A percentile compares a stretch with the other conserved stretches of the same genome.
Conservation (phyloP, 1,284 basidiomycete genomes). For the Pholiota adiposa region DNA sequence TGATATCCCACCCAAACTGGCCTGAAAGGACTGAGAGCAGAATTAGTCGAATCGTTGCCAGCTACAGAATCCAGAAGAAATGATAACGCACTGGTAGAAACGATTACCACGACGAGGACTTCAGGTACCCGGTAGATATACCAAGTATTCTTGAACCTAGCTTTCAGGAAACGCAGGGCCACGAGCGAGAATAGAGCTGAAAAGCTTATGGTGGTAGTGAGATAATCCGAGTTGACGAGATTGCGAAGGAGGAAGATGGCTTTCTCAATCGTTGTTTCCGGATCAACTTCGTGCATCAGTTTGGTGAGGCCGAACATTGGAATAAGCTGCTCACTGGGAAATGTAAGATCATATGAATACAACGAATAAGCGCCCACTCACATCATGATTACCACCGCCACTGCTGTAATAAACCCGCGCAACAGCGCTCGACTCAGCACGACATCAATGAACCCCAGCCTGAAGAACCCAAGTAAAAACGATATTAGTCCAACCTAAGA, state of each 20-base stretch:
- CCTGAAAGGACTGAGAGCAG: constrained; percentile 66
- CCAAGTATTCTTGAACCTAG: constrained; percentile 55
- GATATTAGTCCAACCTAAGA: constrained; percentile 92
- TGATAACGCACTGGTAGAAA: constrained; percentile 70
- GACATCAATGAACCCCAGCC: constrained; percentile 93
- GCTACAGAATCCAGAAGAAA: neutral
- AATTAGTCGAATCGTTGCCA: constrained; percentile 2
- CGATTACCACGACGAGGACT: constrained; percentile 72
- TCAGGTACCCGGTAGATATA: constrained; percentile 85
- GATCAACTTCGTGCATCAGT: constrained; percentile 58
- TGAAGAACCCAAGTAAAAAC: constrained; percentile 84
- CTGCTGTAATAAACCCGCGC: constrained; percentile 85
- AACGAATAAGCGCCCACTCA: constrained; percentile 35
- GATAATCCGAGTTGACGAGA: constrained; percentile 59
- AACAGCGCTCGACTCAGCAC: constrained; percentile 89
- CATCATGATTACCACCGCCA: constrained; percentile 79
- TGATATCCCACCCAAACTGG: constrained; percentile 73
- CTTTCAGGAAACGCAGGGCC: constrained; percentile 58
- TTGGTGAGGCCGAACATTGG: constrained; percentile 79
- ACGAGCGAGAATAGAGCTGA: constrained; percentile 69
- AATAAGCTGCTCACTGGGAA: constrained; percentile 73
- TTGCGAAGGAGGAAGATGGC: constrained; percentile 76
- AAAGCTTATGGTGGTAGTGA: constrained; percentile 78
- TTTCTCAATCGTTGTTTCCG: constrained; percentile 76
- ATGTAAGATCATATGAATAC: neutral